These are phyloP conservation scores for Berkeleyomyces rouxiae DNA, from an alignment of 2,329 filamentous ascomycete genomes.

Conservation along the genomic window DNA sequence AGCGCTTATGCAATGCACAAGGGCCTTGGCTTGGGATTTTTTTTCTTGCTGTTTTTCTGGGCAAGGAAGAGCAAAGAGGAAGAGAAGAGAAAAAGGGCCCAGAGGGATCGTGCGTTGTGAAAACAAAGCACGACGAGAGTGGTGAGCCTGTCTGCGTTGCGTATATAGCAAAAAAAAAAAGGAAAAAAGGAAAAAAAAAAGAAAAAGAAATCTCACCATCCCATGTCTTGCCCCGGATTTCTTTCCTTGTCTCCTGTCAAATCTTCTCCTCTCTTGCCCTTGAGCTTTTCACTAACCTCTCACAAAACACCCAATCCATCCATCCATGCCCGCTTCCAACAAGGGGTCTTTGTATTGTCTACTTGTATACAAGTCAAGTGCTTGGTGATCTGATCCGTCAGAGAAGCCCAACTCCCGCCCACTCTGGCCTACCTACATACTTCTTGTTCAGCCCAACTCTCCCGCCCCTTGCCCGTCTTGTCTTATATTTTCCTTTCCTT, in stretches of 20 bases:
- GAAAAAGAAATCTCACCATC: neutral
- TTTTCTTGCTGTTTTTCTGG: constrained; percentile 5
- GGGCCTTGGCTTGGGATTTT: neutral
- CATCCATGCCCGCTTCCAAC: no score
- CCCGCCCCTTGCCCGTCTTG: neutral
- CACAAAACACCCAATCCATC: neutral
- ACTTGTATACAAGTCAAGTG: neutral
- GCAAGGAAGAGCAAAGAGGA: constrained; percentile 20
- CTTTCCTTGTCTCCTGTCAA: neutral
- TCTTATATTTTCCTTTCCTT: neutral
- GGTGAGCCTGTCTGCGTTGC: neutral
- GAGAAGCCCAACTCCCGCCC: neutral
- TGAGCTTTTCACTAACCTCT: neutral
- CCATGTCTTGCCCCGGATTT: neutral
- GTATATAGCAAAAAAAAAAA: neutral
- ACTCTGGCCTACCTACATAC: neutral
- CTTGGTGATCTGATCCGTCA: neutral
- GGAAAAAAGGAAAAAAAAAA: neutral
- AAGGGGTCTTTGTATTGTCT: neutral
- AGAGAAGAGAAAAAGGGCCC: constrained; percentile 26
- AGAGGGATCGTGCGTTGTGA: constrained; percentile 15
- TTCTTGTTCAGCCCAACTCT: neutral
- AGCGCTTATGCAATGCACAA: neutral
- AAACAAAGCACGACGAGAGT: neutral
- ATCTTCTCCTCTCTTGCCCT: neutral